phyloP scores from a whole-genome alignment of 345 rosid species.

The Rubroshorea leprosula region DNA sequence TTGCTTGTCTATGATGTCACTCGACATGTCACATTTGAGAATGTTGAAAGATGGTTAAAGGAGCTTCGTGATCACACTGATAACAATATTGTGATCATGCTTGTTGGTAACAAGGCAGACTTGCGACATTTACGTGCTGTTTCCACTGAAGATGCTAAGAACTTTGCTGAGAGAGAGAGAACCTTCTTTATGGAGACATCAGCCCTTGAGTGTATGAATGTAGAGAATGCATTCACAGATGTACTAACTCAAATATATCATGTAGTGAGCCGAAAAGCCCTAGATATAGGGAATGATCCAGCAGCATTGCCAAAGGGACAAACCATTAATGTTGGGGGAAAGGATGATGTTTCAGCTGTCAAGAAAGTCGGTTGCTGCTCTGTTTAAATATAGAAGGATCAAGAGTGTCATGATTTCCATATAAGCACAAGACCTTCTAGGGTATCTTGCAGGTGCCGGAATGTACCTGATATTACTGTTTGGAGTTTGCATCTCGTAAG shows the following conservation, averaged over 20 bases:
- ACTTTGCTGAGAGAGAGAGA: constrained; percentile 69
- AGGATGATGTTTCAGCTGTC: constrained; percentile 71
- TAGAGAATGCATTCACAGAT: constrained; percentile 76
- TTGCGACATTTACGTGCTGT: constrained; percentile 75
- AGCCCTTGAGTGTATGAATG: constrained; percentile 76
- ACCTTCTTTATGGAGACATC: constrained; percentile 89
- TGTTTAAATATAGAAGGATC: constrained; percentile 16
- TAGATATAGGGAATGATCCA: constrained; percentile 55
- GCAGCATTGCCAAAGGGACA: constrained; percentile 69
- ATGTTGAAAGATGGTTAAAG: constrained; percentile 86
- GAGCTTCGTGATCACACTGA: constrained; percentile 86
- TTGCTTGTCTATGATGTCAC: constrained; percentile 84
- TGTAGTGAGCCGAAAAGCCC: constrained; percentile 62
- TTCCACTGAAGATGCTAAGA: constrained; percentile 56
- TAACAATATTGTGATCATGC: constrained; percentile 77
- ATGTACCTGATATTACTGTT: no score
- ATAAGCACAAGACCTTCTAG: no score
- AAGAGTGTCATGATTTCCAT: no score
- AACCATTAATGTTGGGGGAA: constrained; percentile 52
- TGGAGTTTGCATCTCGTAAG: no score
- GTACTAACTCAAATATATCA: constrained; percentile 73
- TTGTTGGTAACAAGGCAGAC: constrained; percentile 88
- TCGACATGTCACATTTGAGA: constrained; percentile 75
- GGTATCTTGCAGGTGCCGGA: no score
- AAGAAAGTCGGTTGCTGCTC: constrained; percentile 71